phyloP scores from a whole-genome alignment of 2,329 filamentous ascomycete species.

The Ophiostoma sp. region DNA sequence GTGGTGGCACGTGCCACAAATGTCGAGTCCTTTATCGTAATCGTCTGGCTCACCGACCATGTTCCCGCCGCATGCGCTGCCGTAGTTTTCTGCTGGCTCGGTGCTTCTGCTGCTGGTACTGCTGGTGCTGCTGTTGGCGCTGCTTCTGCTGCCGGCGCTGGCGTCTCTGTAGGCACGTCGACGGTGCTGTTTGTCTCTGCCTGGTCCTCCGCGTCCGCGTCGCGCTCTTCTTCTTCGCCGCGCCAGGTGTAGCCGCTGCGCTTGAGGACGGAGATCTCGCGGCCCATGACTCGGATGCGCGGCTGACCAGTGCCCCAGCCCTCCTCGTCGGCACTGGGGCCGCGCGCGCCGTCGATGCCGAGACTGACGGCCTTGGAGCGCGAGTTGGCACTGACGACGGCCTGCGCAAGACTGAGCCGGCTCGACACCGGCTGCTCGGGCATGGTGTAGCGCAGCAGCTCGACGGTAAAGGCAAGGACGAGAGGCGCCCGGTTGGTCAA shows the following conservation, averaged over 20 bases:
- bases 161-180: not conserved
- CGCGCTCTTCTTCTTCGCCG: constrained; percentile 35
- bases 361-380: constrained; percentile 69
- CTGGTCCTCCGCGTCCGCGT: constrained; percentile 15
- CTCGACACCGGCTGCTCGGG: constrained; percentile 81
- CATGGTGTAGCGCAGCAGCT: constrained; percentile 72
- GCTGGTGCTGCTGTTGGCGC: constrained; percentile 25
- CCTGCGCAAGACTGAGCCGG: constrained; percentile 74
- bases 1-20: constrained; percentile 52
- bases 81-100: not conserved
- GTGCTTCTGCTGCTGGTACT: constrained; percentile 19
- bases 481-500: constrained; percentile 72
- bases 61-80: constrained; percentile 23
- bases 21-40: constrained; percentile 49
- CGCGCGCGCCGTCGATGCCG: constrained; percentile 65
- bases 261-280: constrained; percentile 70
- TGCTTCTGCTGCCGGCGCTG: constrained; percentile 20
- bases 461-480: constrained; percentile 72
- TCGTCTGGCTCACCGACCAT: constrained; percentile 49
- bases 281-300: constrained; percentile 63
- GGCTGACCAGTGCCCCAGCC: constrained; percentile 73
- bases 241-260: constrained; percentile 66
- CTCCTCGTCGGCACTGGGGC: constrained; percentile 60
- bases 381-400: constrained; percentile 76
- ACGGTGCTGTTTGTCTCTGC: not conserved